These are phyloP conservation scores for Fusarium heterosporum DNA, from an alignment of 2,329 filamentous ascomycete species.

Conservation along the genomic window DNA sequence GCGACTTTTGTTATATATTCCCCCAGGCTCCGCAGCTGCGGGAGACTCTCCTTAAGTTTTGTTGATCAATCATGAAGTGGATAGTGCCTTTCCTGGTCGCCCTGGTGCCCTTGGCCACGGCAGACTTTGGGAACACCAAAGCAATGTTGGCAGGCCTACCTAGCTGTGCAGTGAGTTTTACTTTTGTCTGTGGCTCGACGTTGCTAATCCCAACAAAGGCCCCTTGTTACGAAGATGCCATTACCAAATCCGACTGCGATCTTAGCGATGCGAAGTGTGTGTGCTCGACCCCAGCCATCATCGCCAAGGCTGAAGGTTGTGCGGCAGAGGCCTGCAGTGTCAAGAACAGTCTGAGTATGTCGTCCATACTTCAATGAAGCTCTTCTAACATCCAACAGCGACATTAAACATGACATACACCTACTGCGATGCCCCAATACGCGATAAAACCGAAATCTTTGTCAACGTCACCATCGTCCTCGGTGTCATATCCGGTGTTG, in stretches of 20 bases:
- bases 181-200: too few relatives aligned
- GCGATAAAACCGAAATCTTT: slow-evolving; percentile 31
- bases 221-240: slow-evolving; percentile 15
- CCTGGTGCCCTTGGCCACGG: slow-evolving; percentile 32
- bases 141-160: slow-evolving; percentile 35
- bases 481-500: slow-evolving; percentile 51
- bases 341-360: slow-evolving; percentile 25
- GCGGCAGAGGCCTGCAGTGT: slow-evolving; percentile 13
- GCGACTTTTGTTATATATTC: slow-evolving; percentile 20
- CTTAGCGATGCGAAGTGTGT: slow-evolving; percentile 42
- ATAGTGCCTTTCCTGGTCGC: slow-evolving; percentile 35
- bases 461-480: slow-evolving; percentile 32
- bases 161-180: slow-evolving; percentile 35
- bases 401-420: slow-evolving; percentile 32
- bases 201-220: slow-evolving; percentile 24
- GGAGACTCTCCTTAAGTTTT: slow-evolving; percentile 16
- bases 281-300: slow-evolving; percentile 32
- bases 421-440: slow-evolving; percentile 26
- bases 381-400: background rate
- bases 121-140: slow-evolving; percentile 24
- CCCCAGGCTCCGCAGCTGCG: slow-evolving; percentile 9
- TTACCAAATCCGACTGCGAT: slow-evolving; percentile 27
- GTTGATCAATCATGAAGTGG: slow-evolving; percentile 44
- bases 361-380: fast-evolving
- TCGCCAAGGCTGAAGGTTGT: slow-evolving; percentile 30